A percentile compares a stretch with the other conserved stretches of the same genome.
Evolutionary conservation across 495 filamentous ascomycete genomes (phyloP).

Genomic region (Delitschia confertaspora): DNA sequence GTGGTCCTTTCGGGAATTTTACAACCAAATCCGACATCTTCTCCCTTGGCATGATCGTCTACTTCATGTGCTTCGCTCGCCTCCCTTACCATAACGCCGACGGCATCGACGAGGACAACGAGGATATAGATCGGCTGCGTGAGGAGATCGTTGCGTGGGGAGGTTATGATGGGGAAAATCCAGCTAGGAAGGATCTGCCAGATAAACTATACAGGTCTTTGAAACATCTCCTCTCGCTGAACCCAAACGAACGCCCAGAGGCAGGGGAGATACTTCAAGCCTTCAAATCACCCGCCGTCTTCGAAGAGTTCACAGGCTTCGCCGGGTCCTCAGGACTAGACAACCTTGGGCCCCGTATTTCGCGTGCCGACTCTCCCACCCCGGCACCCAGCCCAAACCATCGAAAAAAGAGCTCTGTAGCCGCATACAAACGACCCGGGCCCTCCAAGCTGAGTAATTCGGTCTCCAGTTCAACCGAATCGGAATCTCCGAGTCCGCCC

Average conservation of each 20-base stretch:
- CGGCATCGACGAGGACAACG: conserved; percentile 76
- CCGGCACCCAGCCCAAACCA: conserved; percentile 20
- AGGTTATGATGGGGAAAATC: conserved; percentile 66
- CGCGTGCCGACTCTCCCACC: conserved; percentile 23
- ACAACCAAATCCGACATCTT: conserved; percentile 95
- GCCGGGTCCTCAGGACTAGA: conserved; percentile 10
- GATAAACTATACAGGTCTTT: conserved; percentile 78
- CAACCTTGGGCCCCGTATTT: conserved; percentile 19
- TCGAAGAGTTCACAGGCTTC: conserved; percentile 41
- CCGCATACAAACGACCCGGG: conserved; percentile 17
- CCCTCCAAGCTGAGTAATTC: conserved; percentile 24
- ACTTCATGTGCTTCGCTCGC: conserved; percentile 90
- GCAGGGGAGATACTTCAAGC: conserved; percentile 79
- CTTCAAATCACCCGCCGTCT: conserved; percentile 61
- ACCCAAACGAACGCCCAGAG: conserved; percentile 68
- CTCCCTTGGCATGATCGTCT: conserved; percentile 93
- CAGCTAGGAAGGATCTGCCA: conserved; percentile 71
- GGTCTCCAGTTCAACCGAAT: conserved; percentile 1
- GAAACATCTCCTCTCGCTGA: conserved; percentile 66
- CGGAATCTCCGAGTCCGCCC: conserved; percentile 15
- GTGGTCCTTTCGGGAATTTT: conserved; percentile 78
- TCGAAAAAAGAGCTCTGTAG: conserved; percentile 19
- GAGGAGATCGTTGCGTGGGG: conserved; percentile 80
- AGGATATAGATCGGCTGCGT: conserved; percentile 82
- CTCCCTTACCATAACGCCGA: conserved; percentile 82